Percentiles rank a stretch among this genome's conserved stretches.
Conservation (phyloP, 208 protist genomes). For the Crithidia fasciculata region DNA sequence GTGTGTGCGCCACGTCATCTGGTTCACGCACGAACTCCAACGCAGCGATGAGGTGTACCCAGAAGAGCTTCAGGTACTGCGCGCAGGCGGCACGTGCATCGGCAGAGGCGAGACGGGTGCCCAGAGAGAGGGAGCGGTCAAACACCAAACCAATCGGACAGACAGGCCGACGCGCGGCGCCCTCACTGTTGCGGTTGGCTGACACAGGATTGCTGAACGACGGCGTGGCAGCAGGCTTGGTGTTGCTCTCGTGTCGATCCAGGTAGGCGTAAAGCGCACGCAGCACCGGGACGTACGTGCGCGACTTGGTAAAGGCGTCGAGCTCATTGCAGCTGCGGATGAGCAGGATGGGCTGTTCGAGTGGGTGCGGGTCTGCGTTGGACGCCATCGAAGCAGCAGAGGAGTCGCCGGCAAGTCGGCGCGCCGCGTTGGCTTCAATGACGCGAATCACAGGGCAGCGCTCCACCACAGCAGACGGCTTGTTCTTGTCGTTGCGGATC, state of each 20-base stretch:
- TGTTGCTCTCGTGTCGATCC: not conserved
- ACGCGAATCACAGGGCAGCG: constrained; percentile 22
- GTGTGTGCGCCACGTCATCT: constrained; percentile 1
- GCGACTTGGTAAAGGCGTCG: constrained; percentile 18
- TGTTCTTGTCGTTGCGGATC: not conserved
- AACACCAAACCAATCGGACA: constrained; percentile 25
- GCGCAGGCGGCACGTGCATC: constrained; percentile 10
- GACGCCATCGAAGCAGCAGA: constrained; percentile 2
- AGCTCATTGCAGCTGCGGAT: constrained; percentile 21
- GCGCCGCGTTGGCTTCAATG: constrained; percentile 3
- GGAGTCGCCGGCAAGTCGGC: not conserved
- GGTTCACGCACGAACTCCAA: constrained; percentile 13
- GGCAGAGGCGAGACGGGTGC: constrained; percentile 8
- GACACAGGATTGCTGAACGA: too few relatives aligned
- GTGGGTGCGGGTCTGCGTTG: not conserved
- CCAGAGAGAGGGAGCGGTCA: constrained; percentile 15
- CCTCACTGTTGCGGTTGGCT: not conserved
- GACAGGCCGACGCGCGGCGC: not conserved
- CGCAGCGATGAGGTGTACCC: constrained; percentile 20
- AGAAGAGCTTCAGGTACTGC: constrained; percentile 26
- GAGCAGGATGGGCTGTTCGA: constrained; percentile 18
- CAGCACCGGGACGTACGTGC: constrained; percentile 16
- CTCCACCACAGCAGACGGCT: not conserved
- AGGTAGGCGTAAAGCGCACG: constrained; percentile 16
- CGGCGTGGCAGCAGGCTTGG: not conserved